These are phyloP conservation scores for Claviceps sp. DNA, from an alignment of 2,329 filamentous ascomycete species.

Conservation along the genomic window DNA sequence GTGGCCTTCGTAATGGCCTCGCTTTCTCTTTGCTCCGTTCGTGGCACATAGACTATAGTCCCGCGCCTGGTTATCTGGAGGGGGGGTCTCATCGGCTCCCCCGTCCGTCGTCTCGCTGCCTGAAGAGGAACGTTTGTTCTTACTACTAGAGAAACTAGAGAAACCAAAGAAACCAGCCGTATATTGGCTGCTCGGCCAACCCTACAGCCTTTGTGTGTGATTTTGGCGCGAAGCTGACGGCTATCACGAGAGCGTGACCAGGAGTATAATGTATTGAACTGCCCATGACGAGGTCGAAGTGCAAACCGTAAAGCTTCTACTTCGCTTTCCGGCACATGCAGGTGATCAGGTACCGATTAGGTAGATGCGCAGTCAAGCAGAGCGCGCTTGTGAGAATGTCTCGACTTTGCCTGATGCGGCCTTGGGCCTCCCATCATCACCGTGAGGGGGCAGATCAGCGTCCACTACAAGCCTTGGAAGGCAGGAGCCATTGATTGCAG, in stretches of 20 bases:
- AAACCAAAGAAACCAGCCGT: background rate
- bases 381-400: too few relatives aligned
- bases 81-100: background rate
- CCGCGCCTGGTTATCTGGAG: background rate
- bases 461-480: background rate
- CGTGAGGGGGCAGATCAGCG: background rate
- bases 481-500: background rate
- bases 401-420: background rate
- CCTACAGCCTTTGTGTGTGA: background rate
- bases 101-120: background rate
- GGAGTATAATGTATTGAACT: background rate
- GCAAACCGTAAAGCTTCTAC: background rate
- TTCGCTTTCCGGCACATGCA: background rate
- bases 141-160: too few relatives aligned
- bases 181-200: background rate
- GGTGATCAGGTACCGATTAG: background rate
- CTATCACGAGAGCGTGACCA: slow-evolving; percentile 10
- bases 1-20: background rate
- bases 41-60: slow-evolving; percentile 1
- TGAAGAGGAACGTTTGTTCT: slow-evolving; percentile 3
- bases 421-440: background rate
- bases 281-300: too few relatives aligned
- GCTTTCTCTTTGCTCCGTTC: slow-evolving; percentile 2
- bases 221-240: background rate
- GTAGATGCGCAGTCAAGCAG: too few relatives aligned